Evolutionary conservation across 2,329 filamentous ascomycete genomes (phyloP).

Genomic region (Ophiosphaerella korrae): DNA sequence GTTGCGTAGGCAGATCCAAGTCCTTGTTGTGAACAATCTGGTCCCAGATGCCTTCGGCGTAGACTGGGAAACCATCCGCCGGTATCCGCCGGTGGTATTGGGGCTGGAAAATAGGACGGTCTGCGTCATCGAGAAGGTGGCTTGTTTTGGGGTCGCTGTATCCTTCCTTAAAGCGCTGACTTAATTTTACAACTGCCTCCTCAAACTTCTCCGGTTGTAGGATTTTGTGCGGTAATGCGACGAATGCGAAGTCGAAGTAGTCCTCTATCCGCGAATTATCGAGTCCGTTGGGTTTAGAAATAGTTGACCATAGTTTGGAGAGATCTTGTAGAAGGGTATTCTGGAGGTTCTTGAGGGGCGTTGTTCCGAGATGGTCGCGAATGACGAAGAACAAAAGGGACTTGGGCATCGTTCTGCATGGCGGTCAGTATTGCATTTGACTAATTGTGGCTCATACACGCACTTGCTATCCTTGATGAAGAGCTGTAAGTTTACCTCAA

Average conservation of each 20-base stretch:
- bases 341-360: constrained; percentile 86
- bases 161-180: constrained; percentile 80
- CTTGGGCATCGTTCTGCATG: constrained; percentile 74
- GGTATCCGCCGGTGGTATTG: constrained; percentile 97
- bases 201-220: constrained; percentile 91
- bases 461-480: constrained; percentile 96
- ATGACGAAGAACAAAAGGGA: constrained; percentile 99
- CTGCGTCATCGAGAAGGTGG: constrained; percentile 70
- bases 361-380: constrained; percentile 91
- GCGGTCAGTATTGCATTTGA: constrained; percentile 23
- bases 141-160: constrained; percentile 70
- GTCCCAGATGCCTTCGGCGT: constrained; percentile 94
- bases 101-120: constrained; percentile 82
- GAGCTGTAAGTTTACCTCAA: constrained; percentile 96
- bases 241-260: constrained; percentile 98
- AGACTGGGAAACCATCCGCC: constrained; percentile 93
- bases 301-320: constrained; percentile 86
- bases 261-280: constrained; percentile 91
- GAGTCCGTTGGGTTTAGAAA: constrained; percentile 88
- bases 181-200: constrained; percentile 77
- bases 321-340: constrained; percentile 90
- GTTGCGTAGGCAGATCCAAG: constrained; percentile 92
- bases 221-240: constrained; percentile 94
- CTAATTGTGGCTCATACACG: constrained; percentile 39
- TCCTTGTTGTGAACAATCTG: constrained; percentile 99